A percentile compares a stretch with the other conserved stretches of the same genome.
Evolutionary conservation across 495 filamentous ascomycete genomes (phyloP).

Genomic region (Xylaria sp.): DNA sequence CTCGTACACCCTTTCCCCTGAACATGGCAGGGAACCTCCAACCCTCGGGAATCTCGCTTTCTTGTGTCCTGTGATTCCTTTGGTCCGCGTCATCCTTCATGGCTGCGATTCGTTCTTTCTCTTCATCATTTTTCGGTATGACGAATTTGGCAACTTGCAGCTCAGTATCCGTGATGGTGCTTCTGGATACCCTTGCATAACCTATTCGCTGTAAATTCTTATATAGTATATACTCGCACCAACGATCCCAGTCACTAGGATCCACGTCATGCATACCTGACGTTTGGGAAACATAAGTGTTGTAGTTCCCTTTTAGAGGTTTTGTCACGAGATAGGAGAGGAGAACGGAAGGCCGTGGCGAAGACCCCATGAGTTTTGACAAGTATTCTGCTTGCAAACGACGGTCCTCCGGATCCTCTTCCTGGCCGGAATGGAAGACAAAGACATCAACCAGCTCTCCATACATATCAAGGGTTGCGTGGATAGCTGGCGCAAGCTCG

Average conservation of each 20-base stretch:
- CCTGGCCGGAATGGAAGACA: conserved; percentile 98
- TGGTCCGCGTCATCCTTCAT: conserved; percentile 34
- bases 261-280: conserved; percentile 98
- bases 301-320: conserved; percentile 93
- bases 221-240: conserved; percentile 99
- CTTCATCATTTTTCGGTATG: conserved; percentile 72
- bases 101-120: conserved; percentile 55
- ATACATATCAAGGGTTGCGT: conserved; percentile 93
- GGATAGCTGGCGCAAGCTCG: conserved; percentile 94
- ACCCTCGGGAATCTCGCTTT: conserved; percentile 74
- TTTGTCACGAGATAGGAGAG: conserved; percentile 92
- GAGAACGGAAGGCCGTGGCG: conserved; percentile 80
- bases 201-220: conserved; percentile 86
- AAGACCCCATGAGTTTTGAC: conserved; percentile 84
- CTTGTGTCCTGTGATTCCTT: conserved; percentile 54
- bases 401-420: conserved; percentile 95
- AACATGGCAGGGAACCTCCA: conserved; percentile 89
- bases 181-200: conserved; percentile 87
- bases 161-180: conserved; percentile 96
- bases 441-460: conserved; percentile 90
- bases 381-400: conserved; percentile 88
- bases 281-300: conserved; percentile 86
- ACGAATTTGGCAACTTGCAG: conserved; percentile 97
- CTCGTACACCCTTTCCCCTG: conserved; percentile 83
- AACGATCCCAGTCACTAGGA: conserved; percentile 90